These are phyloP conservation scores for Hypericum androsaemum DNA, from an alignment of 345 rosid genomes.

Conservation along the genomic window DNA sequence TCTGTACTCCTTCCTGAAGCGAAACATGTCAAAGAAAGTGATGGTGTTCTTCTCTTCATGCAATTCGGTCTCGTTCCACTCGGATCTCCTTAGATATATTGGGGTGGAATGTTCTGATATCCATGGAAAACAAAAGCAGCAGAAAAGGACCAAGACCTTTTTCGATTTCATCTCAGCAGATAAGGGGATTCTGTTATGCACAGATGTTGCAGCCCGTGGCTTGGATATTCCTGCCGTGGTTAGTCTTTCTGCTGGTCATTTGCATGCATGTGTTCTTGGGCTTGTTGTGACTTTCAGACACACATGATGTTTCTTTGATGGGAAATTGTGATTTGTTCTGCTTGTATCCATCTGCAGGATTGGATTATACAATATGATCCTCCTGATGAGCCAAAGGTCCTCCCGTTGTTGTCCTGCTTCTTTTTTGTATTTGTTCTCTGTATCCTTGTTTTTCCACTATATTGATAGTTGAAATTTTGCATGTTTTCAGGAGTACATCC, in stretches of 20 bases:
- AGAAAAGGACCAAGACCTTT: conserved; percentile 80
- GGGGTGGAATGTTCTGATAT: conserved; percentile 71
- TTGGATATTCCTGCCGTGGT: conserved; percentile 98
- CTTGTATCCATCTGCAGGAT: conserved; percentile 40
- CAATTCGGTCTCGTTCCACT: conserved; percentile 81
- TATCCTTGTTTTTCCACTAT: background rate
- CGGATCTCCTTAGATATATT: conserved; percentile 73
- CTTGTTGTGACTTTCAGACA: background rate
- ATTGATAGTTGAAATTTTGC: background rate
- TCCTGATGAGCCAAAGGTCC: conserved; percentile 92
- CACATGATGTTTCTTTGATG: background rate
- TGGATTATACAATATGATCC: conserved; percentile 99
- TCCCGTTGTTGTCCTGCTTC: conserved; percentile 1
- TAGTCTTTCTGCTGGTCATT: conserved; percentile 9
- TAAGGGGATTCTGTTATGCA: conserved; percentile 89
- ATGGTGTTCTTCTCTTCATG: conserved; percentile 99
- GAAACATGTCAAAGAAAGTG: conserved; percentile 78
- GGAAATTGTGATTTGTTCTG: background rate
- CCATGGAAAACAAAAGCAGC: conserved; percentile 94
- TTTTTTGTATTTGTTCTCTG: background rate
- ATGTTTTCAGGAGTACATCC: conserved; percentile 78
- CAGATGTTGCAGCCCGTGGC: conserved; percentile 99
- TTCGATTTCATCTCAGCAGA: conserved; percentile 86
- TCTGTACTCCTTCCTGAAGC: conserved; percentile 80
- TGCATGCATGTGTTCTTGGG: background rate